phyloP scores from a whole-genome alignment of 306 rosid genomes.

The Malus sylvestris region DNA sequence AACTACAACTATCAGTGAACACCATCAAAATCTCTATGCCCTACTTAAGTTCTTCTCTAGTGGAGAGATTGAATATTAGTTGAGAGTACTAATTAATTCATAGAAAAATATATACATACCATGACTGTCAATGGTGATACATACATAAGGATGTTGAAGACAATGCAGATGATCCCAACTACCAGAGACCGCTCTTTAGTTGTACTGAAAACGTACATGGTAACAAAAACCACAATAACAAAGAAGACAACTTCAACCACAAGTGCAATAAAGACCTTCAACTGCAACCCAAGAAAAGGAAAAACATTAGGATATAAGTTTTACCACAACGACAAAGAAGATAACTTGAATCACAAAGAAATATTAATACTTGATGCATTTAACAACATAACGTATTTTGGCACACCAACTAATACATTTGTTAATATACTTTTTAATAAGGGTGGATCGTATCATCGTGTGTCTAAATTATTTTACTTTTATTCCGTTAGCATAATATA shows the following conservation, averaged over 20 bases:
- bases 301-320: background rate
- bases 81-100: background rate
- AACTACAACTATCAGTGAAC: too few relatives aligned
- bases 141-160: conserved; percentile 70
- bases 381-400: background rate
- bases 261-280: conserved; percentile 30
- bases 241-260: conserved; percentile 33
- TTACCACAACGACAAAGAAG: background rate
- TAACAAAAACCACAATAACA: conserved; percentile 7
- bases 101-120: conserved; percentile 31
- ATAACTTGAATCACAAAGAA: background rate
- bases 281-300: conserved; percentile 29
- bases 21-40: background rate
- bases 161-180: conserved; percentile 45
- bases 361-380: too few relatives aligned
- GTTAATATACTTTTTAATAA: too few relatives aligned
- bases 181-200: conserved; percentile 23
- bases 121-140: conserved; percentile 78
- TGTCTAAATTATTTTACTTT: background rate
- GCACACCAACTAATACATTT: background rate
- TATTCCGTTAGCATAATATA: background rate
- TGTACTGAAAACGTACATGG: conserved; percentile 19
- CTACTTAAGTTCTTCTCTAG: background rate
- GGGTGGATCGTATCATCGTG: background rate
- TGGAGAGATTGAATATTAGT: background rate